phyloP scores from a whole-genome alignment of 345 rosid species.

The Rhodamnia rubescens region DNA sequence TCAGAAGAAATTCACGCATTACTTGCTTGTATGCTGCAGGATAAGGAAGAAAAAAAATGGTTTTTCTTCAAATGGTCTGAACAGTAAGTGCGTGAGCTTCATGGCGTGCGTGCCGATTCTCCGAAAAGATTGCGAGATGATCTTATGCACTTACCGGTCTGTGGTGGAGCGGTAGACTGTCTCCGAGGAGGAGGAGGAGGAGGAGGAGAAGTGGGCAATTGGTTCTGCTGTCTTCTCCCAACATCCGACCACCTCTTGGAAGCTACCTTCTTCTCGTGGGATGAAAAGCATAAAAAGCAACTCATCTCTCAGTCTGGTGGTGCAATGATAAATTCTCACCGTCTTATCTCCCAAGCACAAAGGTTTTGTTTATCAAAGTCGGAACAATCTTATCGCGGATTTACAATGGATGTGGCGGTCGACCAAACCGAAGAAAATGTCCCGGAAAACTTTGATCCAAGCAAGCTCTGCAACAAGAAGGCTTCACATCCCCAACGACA shows the following conservation, averaged over 20 bases:
- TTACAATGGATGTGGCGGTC: not conserved
- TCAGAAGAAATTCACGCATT: not conserved
- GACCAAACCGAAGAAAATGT: not conserved
- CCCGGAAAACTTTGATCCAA: not conserved
- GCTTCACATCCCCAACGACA: not conserved
- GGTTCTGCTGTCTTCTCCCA: constrained; percentile 6
- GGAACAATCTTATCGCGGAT: not conserved
- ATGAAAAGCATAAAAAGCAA: constrained; percentile 71
- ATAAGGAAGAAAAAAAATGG: not conserved
- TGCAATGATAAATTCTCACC: not conserved
- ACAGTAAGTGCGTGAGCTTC: not conserved
- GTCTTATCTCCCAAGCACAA: not conserved
- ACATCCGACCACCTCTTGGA: constrained; percentile 8
- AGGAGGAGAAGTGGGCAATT: not conserved
- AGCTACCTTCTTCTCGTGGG: constrained; percentile 32
- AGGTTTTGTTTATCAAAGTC: not conserved
- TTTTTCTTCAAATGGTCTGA: not conserved
- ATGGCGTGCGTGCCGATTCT: not conserved
- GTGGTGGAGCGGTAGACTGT: not conserved
- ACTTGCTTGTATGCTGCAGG: not conserved
- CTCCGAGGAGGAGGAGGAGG: constrained; percentile 8
- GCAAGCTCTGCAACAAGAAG: not conserved
- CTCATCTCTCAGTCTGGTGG: constrained; percentile 25
- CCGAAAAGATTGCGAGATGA: not conserved
- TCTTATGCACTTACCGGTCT: not conserved